These are phyloP conservation scores for Neurospora pannonica DNA, from an alignment of 495 filamentous ascomycete species.

Conservation along the genomic window DNA sequence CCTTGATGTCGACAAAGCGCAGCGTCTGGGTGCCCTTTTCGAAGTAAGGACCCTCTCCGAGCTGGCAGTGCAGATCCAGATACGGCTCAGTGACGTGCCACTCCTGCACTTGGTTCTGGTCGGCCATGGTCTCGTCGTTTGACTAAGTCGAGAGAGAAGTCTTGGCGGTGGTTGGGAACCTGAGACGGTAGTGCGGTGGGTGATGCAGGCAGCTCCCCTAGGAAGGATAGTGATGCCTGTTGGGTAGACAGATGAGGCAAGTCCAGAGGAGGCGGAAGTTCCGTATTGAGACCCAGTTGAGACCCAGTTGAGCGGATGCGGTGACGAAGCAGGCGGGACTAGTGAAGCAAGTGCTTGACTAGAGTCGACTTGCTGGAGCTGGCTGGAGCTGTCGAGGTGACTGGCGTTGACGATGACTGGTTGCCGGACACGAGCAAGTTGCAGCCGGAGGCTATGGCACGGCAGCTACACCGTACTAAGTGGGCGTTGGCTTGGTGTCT, in stretches of 20 bases:
- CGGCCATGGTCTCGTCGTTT: conserved; percentile 15
- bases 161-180: background rate
- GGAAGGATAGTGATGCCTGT: background rate
- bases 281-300: background rate
- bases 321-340: background rate
- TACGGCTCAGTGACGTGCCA: conserved; percentile 56
- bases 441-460: background rate
- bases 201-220: background rate
- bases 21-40: conserved; percentile 58
- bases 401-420: background rate
- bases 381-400: background rate
- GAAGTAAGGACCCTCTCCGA: conserved; percentile 81
- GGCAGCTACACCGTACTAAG: background rate
- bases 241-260: background rate
- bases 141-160: background rate
- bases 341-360: background rate
- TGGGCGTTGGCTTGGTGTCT: background rate
- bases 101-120: conserved; percentile 20
- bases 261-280: background rate
- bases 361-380: background rate
- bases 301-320: background rate
- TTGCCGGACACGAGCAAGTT: background rate
- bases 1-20: conserved; percentile 85
- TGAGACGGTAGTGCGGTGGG: background rate
- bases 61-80: conserved; percentile 57